Conservation (phyloP, 2,329 filamentous ascomycete species). For the Basipetospora chlamydospora region DNA sequence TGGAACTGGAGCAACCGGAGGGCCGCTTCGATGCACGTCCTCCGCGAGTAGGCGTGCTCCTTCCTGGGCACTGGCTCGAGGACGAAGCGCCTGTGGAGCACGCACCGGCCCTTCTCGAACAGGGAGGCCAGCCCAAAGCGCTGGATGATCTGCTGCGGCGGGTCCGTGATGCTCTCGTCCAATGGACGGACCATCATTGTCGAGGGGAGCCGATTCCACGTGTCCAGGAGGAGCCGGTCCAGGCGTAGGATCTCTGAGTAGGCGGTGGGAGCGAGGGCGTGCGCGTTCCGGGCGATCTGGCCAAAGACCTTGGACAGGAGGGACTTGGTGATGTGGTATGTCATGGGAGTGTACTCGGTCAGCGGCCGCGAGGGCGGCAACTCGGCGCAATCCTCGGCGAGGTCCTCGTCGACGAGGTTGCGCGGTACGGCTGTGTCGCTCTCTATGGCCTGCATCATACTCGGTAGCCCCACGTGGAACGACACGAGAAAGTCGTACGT, state of each 20-base stretch:
- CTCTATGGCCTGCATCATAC: slow-evolving; percentile 49
- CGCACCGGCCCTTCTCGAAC: slow-evolving; percentile 39
- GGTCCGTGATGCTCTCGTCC: slow-evolving; percentile 33
- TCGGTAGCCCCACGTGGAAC: slow-evolving; percentile 53
- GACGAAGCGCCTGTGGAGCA: slow-evolving; percentile 40
- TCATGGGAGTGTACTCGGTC: slow-evolving; percentile 44
- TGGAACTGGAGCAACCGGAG: slow-evolving; percentile 33
- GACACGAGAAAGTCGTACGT: slow-evolving; percentile 50
- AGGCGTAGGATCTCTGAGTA: slow-evolving; percentile 35
- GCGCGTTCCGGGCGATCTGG: slow-evolving; percentile 33
- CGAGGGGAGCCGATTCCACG: slow-evolving; percentile 28
- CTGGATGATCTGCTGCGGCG: slow-evolving; percentile 31
- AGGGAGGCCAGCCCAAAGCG: slow-evolving; percentile 36
- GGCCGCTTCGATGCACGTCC: slow-evolving; percentile 34
- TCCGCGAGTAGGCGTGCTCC: slow-evolving; percentile 38
- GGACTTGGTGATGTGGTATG: slow-evolving; percentile 38
- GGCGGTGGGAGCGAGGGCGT: slow-evolving; percentile 29
- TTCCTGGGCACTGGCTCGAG: slow-evolving; percentile 23
- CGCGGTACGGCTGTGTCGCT: slow-evolving; percentile 46
- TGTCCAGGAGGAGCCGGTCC: slow-evolving; percentile 28
- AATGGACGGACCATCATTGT: slow-evolving; percentile 34
- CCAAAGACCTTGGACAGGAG: slow-evolving; percentile 32
- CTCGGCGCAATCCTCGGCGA: slow-evolving; percentile 36
- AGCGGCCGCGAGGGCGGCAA: slow-evolving; percentile 41
- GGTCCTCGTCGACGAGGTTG: slow-evolving; percentile 53